Evolutionary conservation across 2,329 filamentous ascomycete genomes (phyloP).

Genomic region (Huntiella savannae): DNA sequence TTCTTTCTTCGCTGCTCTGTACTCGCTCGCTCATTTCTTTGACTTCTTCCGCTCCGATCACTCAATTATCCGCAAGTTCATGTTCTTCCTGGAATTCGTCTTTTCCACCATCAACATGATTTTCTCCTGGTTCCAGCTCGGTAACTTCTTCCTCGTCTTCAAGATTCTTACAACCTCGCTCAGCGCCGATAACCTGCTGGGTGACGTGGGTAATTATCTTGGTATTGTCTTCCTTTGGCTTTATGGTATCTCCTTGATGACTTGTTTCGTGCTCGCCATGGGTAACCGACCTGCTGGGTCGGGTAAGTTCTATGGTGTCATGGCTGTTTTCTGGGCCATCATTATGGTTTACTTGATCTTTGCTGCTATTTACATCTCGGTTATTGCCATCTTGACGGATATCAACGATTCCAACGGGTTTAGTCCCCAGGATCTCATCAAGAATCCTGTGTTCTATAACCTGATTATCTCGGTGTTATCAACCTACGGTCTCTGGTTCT

Average conservation of each 20-base stretch:
- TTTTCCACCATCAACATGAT: conserved; percentile 96
- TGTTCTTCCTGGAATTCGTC: conserved; percentile 79
- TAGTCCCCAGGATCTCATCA: conserved; percentile 54
- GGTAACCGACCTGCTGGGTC: conserved; percentile 91
- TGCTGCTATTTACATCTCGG: conserved; percentile 84
- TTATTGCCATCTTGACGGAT: conserved; percentile 62
- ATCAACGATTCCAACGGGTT: conserved; percentile 43
- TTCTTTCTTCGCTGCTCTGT: conserved; percentile 93
- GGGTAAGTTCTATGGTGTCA: conserved; percentile 82
- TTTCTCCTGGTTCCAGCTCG: conserved; percentile 95
- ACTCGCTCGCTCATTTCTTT: conserved; percentile 86
- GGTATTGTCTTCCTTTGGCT: conserved; percentile 90
- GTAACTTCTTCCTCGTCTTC: conserved; percentile 98
- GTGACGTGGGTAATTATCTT: conserved; percentile 58
- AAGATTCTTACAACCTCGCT: conserved; percentile 85
- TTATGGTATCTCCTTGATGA: conserved; percentile 77
- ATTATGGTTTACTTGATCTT: conserved; percentile 96
- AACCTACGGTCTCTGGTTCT: conserved; percentile 82
- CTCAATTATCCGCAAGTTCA: conserved; percentile 67
- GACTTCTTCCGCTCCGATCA: conserved; percentile 91
- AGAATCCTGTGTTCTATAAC: conserved; percentile 77
- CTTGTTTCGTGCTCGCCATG: conserved; percentile 85
- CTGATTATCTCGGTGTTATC: conserved; percentile 82
- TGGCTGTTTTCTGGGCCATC: conserved; percentile 95
- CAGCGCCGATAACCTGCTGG: conserved; percentile 48